phyloP scores from a whole-genome alignment of 164 flowering plant species.

The Akebia trifoliata region DNA sequence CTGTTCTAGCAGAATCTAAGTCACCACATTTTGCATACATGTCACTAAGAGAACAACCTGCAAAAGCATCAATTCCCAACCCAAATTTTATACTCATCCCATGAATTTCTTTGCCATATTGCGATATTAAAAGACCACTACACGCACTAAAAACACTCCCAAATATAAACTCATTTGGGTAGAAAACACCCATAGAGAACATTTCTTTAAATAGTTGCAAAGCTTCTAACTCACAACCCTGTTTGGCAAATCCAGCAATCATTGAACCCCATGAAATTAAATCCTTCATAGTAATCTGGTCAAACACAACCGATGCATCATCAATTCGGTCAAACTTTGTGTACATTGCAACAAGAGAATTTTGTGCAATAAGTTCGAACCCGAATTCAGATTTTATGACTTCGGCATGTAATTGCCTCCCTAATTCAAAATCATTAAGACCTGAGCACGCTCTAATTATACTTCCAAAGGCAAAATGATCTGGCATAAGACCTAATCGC shows the following conservation, averaged over 20 bases:
- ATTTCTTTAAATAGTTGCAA: conserved; percentile 46
- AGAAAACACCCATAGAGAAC: conserved; percentile 30
- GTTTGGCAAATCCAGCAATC: conserved; percentile 55
- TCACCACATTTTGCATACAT: conserved; percentile 72
- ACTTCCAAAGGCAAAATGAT: conserved; percentile 58
- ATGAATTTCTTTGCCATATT: conserved; percentile 56
- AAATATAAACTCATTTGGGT: conserved; percentile 59
- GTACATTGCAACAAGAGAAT: conserved; percentile 69
- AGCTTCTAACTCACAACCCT: conserved; percentile 49
- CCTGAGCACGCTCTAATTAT: conserved; percentile 49
- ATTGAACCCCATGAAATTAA: conserved; percentile 69
- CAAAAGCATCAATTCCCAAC: conserved; percentile 37
- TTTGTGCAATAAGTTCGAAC: conserved; percentile 39
- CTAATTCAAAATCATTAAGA: conserved; percentile 29
- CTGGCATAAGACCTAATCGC: conserved; percentile 40
- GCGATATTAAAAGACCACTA: conserved; percentile 35
- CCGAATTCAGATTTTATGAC: conserved; percentile 44
- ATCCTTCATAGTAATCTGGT: conserved; percentile 39
- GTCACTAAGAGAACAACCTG: conserved; percentile 64
- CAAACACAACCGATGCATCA: conserved; percentile 44
- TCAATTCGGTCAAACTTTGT: conserved; percentile 36
- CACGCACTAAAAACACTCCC: conserved; percentile 70
- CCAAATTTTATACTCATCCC: conserved; percentile 57
- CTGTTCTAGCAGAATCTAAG: conserved; percentile 37
- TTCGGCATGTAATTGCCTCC: conserved; percentile 57